Base-by-base conservation (phyloP, 352 stramenopile species). In the Pythium monospermum region DNA sequence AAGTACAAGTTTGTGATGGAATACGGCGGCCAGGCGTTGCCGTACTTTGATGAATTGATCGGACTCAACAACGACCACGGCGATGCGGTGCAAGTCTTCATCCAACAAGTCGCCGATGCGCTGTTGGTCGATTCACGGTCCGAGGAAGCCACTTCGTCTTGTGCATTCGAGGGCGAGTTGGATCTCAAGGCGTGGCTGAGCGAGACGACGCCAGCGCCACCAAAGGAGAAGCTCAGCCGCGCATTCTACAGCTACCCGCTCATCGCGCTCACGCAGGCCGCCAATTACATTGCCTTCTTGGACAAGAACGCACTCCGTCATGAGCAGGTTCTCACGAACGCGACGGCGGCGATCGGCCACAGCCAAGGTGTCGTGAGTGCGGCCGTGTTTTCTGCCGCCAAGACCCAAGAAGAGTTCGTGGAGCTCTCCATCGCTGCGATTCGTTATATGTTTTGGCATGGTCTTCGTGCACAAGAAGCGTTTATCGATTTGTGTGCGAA, bases 361-460 rank as follows among this genome's bases (percentile, higher is more conserved):
- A 93, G 81, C 53, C 85, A 95, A 52, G 85, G 85, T 27, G 64
- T 94, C 12, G 74, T 89, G 18, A 82, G 71, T 32, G 81, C 82
- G 13, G 74, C 74, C 11, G 57, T 93, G 21, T 80, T 92, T 45
- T 69, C 85, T 0, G 64, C 64, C 35, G 73, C 78, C 30, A 78
- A 68, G 36, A 84, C 69, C 6, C 53, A 44, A 18, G 47, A 74
- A 18, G 73, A 89, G 30, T 85, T 89, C 45, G 49, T 58, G 18
- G 51, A 67, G 28, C 35, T 86, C 2, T 61, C 65, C 2, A 59
- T 91, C 15, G 42, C 55, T 12, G 58, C 81, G 23, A 52, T 92
- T 37, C 73, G 78, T 35, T 91, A 90, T 55, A 77, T 92, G 73
- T 91, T 93, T 53, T 91, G 73, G 64, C 77, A 93, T 52, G 85